Base-by-base conservation (phyloP, 495 filamentous ascomycete species). In the Xylaria venustula region DNA sequence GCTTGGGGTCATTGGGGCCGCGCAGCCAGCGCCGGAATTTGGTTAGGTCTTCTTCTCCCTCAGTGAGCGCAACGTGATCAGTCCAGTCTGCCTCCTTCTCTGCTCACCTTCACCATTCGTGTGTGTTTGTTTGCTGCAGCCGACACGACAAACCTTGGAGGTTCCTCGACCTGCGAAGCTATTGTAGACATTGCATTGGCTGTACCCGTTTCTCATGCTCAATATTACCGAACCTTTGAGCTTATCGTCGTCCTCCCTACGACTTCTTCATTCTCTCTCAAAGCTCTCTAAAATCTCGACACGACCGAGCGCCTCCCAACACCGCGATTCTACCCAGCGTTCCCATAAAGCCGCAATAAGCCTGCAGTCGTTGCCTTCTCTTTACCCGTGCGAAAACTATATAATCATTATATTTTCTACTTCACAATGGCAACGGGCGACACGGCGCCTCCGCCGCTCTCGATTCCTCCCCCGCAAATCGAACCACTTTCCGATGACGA, bases 401-500 rank as follows among this genome's bases (percentile, higher is more conserved):
- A 7, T 34, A 17, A 26, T 47, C 53, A 30, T 62, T 37, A 22
- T 30, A 28, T 32, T 42, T 30, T 34, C 19, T 20, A 17, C 36
- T 30, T 54, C 19, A 72, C 67, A 54, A 80, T 80, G 77, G 76
- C 74, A 42, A 77, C 74, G 37, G 76, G 76, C 67, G 77, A 79
- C 65, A 79, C 75, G 61, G 75, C 69, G 70, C 67, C 73, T 58
- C 64, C 78, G 73, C 73, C 74, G 58, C 66, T 73, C 55, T 77
- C 78, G 64, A 80, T 77, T 64, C 74, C 77, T 49, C 72, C 74
- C 65, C 75, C 77, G 61, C 75, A 73, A 54, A 70, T 67, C 56
- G 70, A 73, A 60, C 65, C 68, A 52, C 73, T 64, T 51, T 71
- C 71, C 42, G 64, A 70, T 60, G 72, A 76, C 58, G 75, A 76